Conservation (phyloP, 2,329 filamentous ascomycete genomes). For the Alternaria sp. region DNA sequence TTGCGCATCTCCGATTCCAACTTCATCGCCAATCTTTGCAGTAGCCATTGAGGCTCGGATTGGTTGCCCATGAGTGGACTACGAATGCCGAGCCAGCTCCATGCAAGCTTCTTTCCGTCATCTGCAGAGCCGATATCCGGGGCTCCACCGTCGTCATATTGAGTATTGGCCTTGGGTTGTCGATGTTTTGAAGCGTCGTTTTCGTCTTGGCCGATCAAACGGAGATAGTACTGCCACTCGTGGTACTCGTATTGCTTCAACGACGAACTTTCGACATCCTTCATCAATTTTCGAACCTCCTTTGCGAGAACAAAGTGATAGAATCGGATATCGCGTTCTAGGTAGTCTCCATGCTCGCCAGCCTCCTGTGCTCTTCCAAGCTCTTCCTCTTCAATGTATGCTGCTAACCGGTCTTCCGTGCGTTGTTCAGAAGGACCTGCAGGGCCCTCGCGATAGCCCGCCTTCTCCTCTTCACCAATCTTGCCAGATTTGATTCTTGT, state of each 20-base stretch:
- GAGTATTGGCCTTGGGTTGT: constrained; percentile 34
- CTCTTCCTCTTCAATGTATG: constrained; percentile 55
- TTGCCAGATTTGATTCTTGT: constrained; percentile 38
- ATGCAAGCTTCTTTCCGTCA: constrained; percentile 63
- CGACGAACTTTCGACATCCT: constrained; percentile 52
- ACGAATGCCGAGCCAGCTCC: constrained; percentile 77
- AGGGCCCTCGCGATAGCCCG: constrained; percentile 13
- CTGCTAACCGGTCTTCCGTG: constrained; percentile 45
- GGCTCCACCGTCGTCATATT: constrained; percentile 29
- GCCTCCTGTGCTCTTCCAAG: constrained; percentile 54
- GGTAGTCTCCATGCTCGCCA: constrained; percentile 53
- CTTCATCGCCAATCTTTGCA: constrained; percentile 68
- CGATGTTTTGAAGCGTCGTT: constrained; percentile 51
- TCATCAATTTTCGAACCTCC: constrained; percentile 56
- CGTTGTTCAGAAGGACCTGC: constrained; percentile 24
- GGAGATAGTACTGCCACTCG: constrained; percentile 53
- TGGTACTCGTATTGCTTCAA: constrained; percentile 52
- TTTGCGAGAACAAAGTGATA: constrained; percentile 60
- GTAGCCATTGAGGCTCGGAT: constrained; percentile 76
- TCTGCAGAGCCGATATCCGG: constrained; percentile 47
- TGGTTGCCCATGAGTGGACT: constrained; percentile 75
- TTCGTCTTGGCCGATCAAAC: constrained; percentile 53
- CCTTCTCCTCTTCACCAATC: constrained; percentile 24
- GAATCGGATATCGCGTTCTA: constrained; percentile 61
- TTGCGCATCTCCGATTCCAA: constrained; percentile 57